These are phyloP conservation scores for Aplosporella prunicola DNA, from an alignment of 2,329 filamentous ascomycete genomes.

Conservation along the genomic window DNA sequence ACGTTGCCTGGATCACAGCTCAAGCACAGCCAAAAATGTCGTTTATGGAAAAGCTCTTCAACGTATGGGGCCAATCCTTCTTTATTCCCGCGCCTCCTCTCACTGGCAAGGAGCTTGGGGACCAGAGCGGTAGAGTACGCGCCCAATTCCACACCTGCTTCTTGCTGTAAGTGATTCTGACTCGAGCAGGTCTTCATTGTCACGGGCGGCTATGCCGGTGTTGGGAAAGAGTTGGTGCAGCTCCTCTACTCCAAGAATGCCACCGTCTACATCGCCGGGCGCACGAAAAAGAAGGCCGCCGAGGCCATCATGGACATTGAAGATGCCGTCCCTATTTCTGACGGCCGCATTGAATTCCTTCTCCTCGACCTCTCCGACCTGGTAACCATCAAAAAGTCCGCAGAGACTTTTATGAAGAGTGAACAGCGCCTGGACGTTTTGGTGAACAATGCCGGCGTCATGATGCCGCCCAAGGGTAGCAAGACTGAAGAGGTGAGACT, in stretches of 20 bases:
- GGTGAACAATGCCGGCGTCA: conserved; percentile 28
- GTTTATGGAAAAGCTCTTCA: conserved; percentile 3
- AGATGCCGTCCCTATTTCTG: conserved; percentile 22
- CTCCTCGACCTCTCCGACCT: conserved; percentile 36
- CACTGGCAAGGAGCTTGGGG: conserved; percentile 34
- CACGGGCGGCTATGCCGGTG: conserved; percentile 39
- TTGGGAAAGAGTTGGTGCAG: conserved; percentile 44
- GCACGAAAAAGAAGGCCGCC: conserved; percentile 37
- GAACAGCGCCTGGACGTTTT: conserved; percentile 37
- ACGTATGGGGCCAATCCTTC: conserved; percentile 15
- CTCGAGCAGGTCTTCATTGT: conserved; percentile 39
- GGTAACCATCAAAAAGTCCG: conserved; percentile 30
- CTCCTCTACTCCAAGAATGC: conserved; percentile 47
- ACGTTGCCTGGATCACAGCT: no score
- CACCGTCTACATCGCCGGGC: conserved; percentile 47
- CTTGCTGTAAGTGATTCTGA: not conserved
- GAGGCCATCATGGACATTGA: conserved; percentile 39
- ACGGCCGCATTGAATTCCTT: conserved; percentile 18
- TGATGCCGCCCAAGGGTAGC: conserved; percentile 19
- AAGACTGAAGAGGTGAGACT: conserved; percentile 12
- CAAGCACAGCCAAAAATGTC: no score
- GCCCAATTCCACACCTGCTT: not conserved
- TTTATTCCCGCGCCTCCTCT: conserved; percentile 32
- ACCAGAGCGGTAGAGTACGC: conserved; percentile 16
- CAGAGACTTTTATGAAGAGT: conserved; percentile 25